A percentile compares a stretch with the other conserved stretches of the same genome.
Conservation (phyloP, 139 green algal species). For the Coelastrella sp. region DNA sequence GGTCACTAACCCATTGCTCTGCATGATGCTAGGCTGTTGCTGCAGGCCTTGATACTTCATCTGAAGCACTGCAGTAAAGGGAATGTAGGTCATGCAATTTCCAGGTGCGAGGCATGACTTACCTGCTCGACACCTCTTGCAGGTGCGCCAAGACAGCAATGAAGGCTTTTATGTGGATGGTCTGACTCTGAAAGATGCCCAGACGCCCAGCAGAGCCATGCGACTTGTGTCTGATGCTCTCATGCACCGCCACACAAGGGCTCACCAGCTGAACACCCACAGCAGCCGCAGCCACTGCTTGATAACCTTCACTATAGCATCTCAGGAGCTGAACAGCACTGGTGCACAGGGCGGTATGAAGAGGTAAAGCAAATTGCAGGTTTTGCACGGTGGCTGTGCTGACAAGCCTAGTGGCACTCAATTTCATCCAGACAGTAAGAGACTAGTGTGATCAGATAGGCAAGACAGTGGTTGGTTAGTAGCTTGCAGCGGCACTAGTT, state of each 20-base stretch:
- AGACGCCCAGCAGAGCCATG: slow-evolving; percentile 49
- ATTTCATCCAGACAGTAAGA: too few species aligned
- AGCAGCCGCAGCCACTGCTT: slow-evolving; percentile 76
- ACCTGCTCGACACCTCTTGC: not conserved
- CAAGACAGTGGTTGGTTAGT: too few species aligned
- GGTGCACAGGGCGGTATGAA: slow-evolving; percentile 44
- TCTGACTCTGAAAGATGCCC: slow-evolving; percentile 48
- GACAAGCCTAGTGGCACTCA: not conserved
- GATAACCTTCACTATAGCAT: slow-evolving; percentile 72
- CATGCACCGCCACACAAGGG: slow-evolving; percentile 59
- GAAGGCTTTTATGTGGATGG: slow-evolving; percentile 79
- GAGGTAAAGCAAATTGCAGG: slow-evolving; percentile 24
- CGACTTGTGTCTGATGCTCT: slow-evolving; percentile 58
- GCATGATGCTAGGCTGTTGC: too few species aligned
- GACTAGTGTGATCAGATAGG: too few species aligned
- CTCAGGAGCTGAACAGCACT: slow-evolving; percentile 34
- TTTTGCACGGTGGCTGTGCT: not conserved
- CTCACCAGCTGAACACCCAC: slow-evolving; percentile 74
- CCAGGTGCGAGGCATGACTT: too few species aligned
- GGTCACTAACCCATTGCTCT: too few species aligned
- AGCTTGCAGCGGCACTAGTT: too few species aligned
- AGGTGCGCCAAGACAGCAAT: slow-evolving; percentile 66
- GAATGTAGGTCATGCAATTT: too few species aligned
- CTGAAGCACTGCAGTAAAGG: too few species aligned
- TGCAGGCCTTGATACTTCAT: too few species aligned